Conservation (phyloP, 768 basidiomycete species). For the Kwoniella shandongensis region DNA sequence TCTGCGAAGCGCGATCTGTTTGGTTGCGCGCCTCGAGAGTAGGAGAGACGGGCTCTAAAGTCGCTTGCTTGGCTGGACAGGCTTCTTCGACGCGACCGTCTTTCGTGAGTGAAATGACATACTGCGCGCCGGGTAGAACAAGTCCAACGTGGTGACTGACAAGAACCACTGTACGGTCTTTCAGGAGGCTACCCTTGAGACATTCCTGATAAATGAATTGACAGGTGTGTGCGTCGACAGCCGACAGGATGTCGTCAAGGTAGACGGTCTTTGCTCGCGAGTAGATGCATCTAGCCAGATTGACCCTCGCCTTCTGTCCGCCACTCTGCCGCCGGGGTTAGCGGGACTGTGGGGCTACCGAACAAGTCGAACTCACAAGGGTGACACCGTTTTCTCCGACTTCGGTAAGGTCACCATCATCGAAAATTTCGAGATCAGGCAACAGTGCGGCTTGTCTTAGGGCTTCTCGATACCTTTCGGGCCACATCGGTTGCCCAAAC, state of each 20-base stretch:
- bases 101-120: slow-evolving; percentile 31
- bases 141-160: slow-evolving; percentile 52
- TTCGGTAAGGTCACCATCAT: slow-evolving; percentile 48
- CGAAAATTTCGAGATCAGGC: slow-evolving; percentile 43
- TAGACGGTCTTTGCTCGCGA: slow-evolving; percentile 48
- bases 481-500: slow-evolving; percentile 49
- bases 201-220: slow-evolving; percentile 46
- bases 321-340: slow-evolving; percentile 30
- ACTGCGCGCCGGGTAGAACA: slow-evolving; percentile 42
- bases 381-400: slow-evolving; percentile 50
- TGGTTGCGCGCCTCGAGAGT: not conserved
- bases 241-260: slow-evolving; percentile 48
- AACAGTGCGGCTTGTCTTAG: slow-evolving; percentile 39
- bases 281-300: slow-evolving; percentile 51
- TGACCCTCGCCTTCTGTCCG: slow-evolving; percentile 47
- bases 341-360: not conserved
- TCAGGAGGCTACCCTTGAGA: slow-evolving; percentile 36
- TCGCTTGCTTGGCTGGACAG: slow-evolving; percentile 22
- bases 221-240: slow-evolving; percentile 52
- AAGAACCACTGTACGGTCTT: slow-evolving; percentile 43
- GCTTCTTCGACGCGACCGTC: slow-evolving; percentile 32
- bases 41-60: no score
- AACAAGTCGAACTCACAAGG: slow-evolving; percentile 24
- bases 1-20: not conserved
- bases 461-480: slow-evolving; percentile 39